These are phyloP conservation scores for Adenanthera pavonina DNA, from an alignment of 306 rosid genomes.

Conservation along the genomic window DNA sequence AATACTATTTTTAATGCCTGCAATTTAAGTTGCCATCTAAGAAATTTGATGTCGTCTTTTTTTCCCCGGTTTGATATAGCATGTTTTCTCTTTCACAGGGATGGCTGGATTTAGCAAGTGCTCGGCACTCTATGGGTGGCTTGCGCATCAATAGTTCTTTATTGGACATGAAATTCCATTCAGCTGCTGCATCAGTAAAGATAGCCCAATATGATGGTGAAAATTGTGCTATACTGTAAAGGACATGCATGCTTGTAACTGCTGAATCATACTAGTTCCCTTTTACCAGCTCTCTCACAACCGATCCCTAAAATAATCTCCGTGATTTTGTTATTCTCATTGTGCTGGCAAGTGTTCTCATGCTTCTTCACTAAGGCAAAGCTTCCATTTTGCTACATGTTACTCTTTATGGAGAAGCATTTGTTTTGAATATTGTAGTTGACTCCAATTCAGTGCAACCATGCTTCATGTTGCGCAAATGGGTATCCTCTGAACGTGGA, in stretches of 20 bases:
- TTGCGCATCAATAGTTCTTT: constrained; percentile 69
- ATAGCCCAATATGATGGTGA: constrained; percentile 60
- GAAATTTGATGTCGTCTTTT: not conserved
- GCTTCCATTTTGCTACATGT: not conserved
- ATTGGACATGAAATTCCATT: constrained; percentile 71
- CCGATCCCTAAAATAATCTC: not conserved
- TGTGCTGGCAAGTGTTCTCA: constrained; percentile 31
- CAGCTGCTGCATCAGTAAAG: constrained; percentile 70
- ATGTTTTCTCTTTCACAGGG: constrained; percentile 54
- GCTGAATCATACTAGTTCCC: constrained; percentile 15
- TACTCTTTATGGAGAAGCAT: constrained; percentile 12
- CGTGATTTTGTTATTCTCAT: not conserved
- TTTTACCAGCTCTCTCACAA: not conserved
- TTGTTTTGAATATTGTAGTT: constrained; percentile 37
- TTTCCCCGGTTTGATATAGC: constrained; percentile 4
- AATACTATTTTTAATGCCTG: not conserved
- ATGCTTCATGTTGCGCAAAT: constrained; percentile 60
- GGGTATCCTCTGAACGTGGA: constrained; percentile 62
- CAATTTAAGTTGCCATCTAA: not conserved
- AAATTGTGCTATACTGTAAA: constrained; percentile 5
- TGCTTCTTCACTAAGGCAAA: constrained; percentile 8
- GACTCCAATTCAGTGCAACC: constrained; percentile 44
- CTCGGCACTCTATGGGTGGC: constrained; percentile 90
- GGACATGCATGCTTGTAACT: constrained; percentile 16
- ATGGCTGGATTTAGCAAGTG: constrained; percentile 89